These are phyloP conservation scores for Trametes punicea DNA, from an alignment of 768 basidiomycete genomes.

Conservation along the genomic window DNA sequence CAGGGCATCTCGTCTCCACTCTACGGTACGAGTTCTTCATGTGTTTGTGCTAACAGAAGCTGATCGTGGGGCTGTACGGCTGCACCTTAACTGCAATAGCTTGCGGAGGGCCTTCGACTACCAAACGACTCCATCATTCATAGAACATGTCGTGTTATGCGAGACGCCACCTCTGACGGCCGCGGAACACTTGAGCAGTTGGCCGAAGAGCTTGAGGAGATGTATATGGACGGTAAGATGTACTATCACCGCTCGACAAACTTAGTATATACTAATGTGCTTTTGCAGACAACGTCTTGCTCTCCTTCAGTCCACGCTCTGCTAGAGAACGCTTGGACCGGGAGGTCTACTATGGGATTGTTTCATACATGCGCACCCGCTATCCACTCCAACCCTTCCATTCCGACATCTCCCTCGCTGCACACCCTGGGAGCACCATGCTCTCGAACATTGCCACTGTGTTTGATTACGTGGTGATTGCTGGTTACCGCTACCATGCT, in stretches of 20 bases:
- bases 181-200: background rate
- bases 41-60: background rate
- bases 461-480: background rate
- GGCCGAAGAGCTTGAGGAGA: background rate
- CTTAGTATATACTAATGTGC: background rate
- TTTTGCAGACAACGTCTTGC: background rate
- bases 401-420: background rate
- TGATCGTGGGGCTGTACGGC: background rate
- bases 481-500: background rate
- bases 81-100: background rate
- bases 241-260: background rate
- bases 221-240: background rate
- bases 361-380: background rate
- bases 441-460: background rate
- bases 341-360: background rate
- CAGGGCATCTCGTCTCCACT: slow-evolving; percentile 9
- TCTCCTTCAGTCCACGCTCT: background rate
- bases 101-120: background rate
- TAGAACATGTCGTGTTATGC: background rate
- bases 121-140: background rate
- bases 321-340: background rate
- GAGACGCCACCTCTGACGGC: background rate
- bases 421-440: background rate
- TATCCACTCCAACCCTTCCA: background rate
- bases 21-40: slow-evolving; percentile 13